Evolutionary conservation across 495 filamentous ascomycete species (phyloP), one percentile per base, ranked within the genome.

Genomic region (Endocarpon pusillum): DNA sequence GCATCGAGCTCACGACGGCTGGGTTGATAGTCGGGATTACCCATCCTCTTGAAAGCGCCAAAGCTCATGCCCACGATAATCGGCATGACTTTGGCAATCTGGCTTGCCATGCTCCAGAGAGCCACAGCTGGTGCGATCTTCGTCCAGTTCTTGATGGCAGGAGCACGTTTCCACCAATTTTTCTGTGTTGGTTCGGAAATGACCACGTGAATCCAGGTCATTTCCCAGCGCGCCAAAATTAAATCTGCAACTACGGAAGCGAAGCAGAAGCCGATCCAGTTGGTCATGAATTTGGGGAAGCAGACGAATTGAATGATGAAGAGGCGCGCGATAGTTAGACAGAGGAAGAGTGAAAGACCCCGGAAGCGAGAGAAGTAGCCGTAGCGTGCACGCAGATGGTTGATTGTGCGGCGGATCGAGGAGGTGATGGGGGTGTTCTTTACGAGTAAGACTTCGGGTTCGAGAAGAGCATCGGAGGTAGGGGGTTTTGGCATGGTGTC

Each of bases 121-220:
- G 62, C 58, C 14, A 58, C 55, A 3, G 70, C 67, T 15, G 70
- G 62, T 7, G 60, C 53, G 36, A 75, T 57, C 36, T 61, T 55
- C 23, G 54, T 47, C 61, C 62, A 67, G 21, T 51, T 49, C 28
- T 36, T 44, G 33, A 45, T 52, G 17, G 54, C 46, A 9, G 61
- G 60, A n/a, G 72, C 55, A 20, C 68, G 64, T 42, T 58, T 54
- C 37, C 52, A 66, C 43, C 57, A 69, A 21, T 54, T 51, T 56
- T 66, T 66, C 22, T 52, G 43, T 4, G 64, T 64, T 14, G 64
- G 61, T 46, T 65, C 53, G 9, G 69, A 65, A 46, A 75, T 72
- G 38, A 73, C 60, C 39, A 67, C 69, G 51, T 75, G 67, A 4
- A 73, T 61, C 66, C 73, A 75, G 30, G 62, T 54, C 42, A 71